Base-by-base conservation (phyloP, 148 eudicot species). In the Linanthus parryae region DNA sequence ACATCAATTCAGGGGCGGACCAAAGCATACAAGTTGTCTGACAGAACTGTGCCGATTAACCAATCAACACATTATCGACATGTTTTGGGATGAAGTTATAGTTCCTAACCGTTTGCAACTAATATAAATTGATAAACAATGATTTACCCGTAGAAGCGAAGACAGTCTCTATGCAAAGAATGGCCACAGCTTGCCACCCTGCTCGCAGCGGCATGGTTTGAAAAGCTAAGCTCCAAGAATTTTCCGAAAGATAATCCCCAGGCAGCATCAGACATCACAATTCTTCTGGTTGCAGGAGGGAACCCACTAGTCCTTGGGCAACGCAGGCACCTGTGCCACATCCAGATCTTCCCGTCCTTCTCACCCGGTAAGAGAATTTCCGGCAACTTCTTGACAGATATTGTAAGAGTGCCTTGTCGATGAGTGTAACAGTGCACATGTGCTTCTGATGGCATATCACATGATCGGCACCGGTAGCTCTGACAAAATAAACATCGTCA, bases 161-260 rank as follows among this genome's bases (percentile, higher is more conserved):
- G 90, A 71, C 98, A 91, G 62, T 91, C 95, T 63, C 98, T 75
- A 63, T 91, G 98, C 40, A 91, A 59, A 41, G 95, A 91, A 63
- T 91, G 98, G 55, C 98, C 98, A 81, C 98, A 91, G 59, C 83
- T 87, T 47, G 98, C 98, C 50, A 87, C 95, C 65, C 96, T 79
- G 64, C 94, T 91, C 52, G 98, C 98, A 54, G 98, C 94, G 25
- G 90, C 96, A 79, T 91, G 98, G 63, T 91, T 91, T 59, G 98
- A 91, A 73, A 91, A 91, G 65, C 98, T 86, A 43, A 91, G 96
- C 69, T 91, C 95, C 73, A 91, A 70, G 73, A 91, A 91, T 67
- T 91, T 91, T 57, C 98, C 98, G 57, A 91, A 91, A 43, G 98
- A 91, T 73, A 91, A 79, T 13, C 98, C 96, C 98, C 98, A 91